A percentile compares a stretch with the other conserved stretches of the same genome.
These are phyloP conservation scores for Collariella sp. DNA, from an alignment of 495 filamentous ascomycete genomes.

Conservation along the genomic window DNA sequence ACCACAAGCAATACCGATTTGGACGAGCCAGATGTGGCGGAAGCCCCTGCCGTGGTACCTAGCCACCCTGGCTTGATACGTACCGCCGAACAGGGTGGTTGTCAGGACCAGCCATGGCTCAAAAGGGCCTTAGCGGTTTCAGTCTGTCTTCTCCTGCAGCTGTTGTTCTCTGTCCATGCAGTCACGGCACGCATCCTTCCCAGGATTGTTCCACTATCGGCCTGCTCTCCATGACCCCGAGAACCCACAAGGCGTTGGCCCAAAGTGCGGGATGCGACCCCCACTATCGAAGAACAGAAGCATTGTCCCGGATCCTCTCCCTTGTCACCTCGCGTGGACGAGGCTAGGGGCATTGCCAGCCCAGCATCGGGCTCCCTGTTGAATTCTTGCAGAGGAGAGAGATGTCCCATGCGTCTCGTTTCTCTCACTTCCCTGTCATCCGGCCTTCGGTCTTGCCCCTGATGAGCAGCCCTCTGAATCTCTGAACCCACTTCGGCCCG, in stretches of 20 bases:
- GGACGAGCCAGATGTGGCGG: conserved; percentile 18
- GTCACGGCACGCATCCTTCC: conserved; percentile 18
- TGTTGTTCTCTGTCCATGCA: conserved; percentile 19
- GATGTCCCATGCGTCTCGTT: conserved; percentile 3
- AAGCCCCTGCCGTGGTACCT: conserved; percentile 11
- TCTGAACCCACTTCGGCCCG: conserved; percentile 8
- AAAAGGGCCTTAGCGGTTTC: conserved; percentile 31
- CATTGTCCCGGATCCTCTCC: neutral
- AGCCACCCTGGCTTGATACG: conserved; percentile 15
- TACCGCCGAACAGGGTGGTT: conserved; percentile 15
- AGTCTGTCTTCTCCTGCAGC: conserved; percentile 22
- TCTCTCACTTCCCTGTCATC: conserved; percentile 8
- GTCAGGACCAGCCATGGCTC: conserved; percentile 11
- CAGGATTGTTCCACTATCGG: conserved; percentile 13
- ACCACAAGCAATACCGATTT: conserved; percentile 23
- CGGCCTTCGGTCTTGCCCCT: conserved; percentile 7
- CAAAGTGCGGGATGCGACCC: neutral
- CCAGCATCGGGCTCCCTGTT: conserved; percentile 4
- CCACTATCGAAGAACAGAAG: conserved; percentile 6
- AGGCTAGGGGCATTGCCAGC: conserved; percentile 8
- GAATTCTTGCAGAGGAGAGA: conserved; percentile 1
- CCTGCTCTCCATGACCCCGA: conserved; percentile 4
- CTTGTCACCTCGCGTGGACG: too few relatives aligned
- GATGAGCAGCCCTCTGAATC: conserved; percentile 10
- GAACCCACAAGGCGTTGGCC: conserved; percentile 3